Evolutionary conservation across 202 grass and related monocot genomes (phyloP).

Genomic region (Zizania palustris): DNA sequence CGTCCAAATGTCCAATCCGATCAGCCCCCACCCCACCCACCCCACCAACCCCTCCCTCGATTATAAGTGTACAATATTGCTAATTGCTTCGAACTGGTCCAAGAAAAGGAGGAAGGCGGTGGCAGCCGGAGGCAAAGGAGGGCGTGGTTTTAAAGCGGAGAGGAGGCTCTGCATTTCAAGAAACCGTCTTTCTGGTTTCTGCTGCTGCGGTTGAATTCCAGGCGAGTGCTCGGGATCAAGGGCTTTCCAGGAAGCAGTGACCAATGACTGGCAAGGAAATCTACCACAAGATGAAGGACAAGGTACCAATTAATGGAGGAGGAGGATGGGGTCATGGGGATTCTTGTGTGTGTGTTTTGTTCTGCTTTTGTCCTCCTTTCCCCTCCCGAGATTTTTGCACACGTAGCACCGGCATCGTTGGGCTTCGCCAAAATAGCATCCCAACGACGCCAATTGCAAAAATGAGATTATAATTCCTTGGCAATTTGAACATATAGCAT

Average conservation of each 20-base stretch:
- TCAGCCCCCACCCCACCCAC: slow-evolving; percentile 22
- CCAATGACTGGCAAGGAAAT: slow-evolving; percentile 68
- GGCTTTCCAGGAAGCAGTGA: background rate
- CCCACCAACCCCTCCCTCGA: slow-evolving; percentile 41
- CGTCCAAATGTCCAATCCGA: background rate
- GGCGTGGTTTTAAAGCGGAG: no score
- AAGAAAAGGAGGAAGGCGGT: background rate
- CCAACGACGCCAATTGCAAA: no score
- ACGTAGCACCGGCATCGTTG: no score
- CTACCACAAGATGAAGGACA: slow-evolving; percentile 66
- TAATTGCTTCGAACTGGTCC: slow-evolving; percentile 41
- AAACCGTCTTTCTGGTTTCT: slow-evolving; percentile 14
- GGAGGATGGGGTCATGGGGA: background rate
- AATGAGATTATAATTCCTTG: no score
- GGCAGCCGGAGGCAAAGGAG: no score
- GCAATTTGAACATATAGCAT: no score
- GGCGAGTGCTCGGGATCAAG: slow-evolving; percentile 14
- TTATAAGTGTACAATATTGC: slow-evolving; percentile 32
- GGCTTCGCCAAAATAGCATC: no score
- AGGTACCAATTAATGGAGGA: slow-evolving; percentile 41
- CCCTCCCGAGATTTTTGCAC: no score
- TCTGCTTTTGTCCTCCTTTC: background rate
- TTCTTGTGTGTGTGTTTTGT: background rate
- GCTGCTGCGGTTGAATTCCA: slow-evolving; percentile 26
- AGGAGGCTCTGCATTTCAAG: slow-evolving; percentile 16